Percentiles rank a stretch among this genome's conserved stretches.
Conservation (phyloP, 345 rosid species). For the Bretschneidera sinensis region DNA sequence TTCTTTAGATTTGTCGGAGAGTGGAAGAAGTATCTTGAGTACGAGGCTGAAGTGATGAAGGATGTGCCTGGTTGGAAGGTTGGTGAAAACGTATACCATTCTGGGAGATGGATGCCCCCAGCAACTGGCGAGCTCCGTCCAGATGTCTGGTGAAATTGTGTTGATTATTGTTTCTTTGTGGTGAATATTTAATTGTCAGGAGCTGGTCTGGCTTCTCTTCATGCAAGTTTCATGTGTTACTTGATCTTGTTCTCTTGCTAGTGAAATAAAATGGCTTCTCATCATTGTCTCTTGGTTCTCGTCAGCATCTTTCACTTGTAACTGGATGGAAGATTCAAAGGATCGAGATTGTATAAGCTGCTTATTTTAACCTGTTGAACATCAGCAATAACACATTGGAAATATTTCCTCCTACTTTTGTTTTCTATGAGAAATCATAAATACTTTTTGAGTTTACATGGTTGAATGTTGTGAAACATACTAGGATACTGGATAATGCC, state of each 20-base stretch:
- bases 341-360: too few species aligned
- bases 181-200: not conserved
- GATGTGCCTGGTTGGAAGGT: constrained; percentile 99
- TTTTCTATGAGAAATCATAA: too few species aligned
- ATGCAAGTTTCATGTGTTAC: not conserved
- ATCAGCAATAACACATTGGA: too few species aligned
- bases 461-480: too few species aligned
- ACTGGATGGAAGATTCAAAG: too few species aligned
- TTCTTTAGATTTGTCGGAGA: constrained; percentile 75
- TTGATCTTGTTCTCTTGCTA: constrained; percentile 2
- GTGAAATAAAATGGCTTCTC: constrained; percentile 11
- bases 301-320: too few species aligned
- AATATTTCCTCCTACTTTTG: too few species aligned
- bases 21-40: constrained; percentile 94
- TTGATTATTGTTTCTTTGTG: not conserved
- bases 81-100: constrained; percentile 88
- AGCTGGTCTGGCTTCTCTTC: not conserved
- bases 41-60: constrained; percentile 99
- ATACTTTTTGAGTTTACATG: too few species aligned
- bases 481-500: too few species aligned
- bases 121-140: constrained; percentile 97
- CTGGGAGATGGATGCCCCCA: constrained; percentile 99
- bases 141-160: constrained; percentile 72
- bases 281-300: too few species aligned
- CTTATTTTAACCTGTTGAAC: too few species aligned